These are phyloP conservation scores for Nicotiana benthamiana DNA, from an alignment of 257 asterid genomes.

Conservation along the genomic window DNA sequence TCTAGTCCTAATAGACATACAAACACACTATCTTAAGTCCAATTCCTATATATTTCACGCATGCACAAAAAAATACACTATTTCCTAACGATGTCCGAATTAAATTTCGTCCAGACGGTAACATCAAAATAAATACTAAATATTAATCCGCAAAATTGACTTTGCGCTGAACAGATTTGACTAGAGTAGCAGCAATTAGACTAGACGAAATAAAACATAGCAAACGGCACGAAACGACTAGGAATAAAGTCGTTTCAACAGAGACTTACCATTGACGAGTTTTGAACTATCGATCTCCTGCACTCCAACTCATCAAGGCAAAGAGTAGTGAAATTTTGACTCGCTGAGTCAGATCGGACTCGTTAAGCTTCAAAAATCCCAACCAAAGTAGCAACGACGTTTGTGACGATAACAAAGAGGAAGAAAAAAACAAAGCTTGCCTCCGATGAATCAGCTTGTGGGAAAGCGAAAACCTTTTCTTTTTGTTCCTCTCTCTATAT, in stretches of 20 bases:
- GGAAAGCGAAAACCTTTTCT: conserved; percentile 7
- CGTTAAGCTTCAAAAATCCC: conserved; percentile 18
- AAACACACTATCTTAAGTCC: not conserved
- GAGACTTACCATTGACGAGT: conserved; percentile 51
- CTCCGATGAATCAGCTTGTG: conserved; percentile 20
- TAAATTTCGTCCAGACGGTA: not conserved
- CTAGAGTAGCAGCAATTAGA: conserved; percentile 17
- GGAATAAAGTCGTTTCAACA: conserved; percentile 16
- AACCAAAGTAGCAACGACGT: conserved; percentile 6
- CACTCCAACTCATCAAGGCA: conserved; percentile 61
- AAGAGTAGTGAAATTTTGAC: conserved; percentile 40
- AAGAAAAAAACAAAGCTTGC: conserved; percentile 7
- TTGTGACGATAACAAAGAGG: not conserved
- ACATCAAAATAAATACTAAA: not conserved
- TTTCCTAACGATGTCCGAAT: not conserved
- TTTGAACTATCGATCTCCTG: conserved; percentile 52
- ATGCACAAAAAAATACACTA: not conserved
- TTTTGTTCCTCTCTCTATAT: not conserved
- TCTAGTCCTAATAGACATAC: not conserved
- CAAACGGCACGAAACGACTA: conserved; percentile 23
- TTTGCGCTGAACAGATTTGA: conserved; percentile 20
- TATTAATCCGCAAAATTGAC: not conserved
- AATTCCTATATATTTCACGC: not conserved
- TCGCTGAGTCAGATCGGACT: conserved; percentile 61
- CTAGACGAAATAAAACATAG: conserved; percentile 26